Base-by-base conservation (phyloP, 441 rosid species). In the Monsonia emarginata region DNA sequence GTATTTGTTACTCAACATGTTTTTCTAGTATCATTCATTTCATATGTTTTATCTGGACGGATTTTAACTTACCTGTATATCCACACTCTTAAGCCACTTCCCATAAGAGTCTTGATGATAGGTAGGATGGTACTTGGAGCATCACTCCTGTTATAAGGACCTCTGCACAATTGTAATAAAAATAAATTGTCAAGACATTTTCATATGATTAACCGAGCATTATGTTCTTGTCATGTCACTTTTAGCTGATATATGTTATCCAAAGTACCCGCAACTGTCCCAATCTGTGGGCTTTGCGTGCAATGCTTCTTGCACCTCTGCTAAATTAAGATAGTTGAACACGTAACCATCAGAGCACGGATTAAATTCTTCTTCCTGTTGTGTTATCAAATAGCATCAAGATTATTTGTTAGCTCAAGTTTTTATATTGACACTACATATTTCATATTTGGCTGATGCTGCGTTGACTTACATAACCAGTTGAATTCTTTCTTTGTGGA, bases 261-360 rank as follows among this genome's bases (percentile, higher is more conserved):
- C n/a, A 50, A 2, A 61, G 0, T 62, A 65, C 74, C 74, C 65
- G 72, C 76, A 71, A 6, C 16, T 1, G 25, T 3, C 2, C 76
- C 76, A 69, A 5, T 40, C 6, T 1, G 62, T 50, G 16, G 31
- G 46, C 18, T 32, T 67, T 22, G 69, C 76, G 66, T 71, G 78
- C 16, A 76, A 56, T 0, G 82, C 72, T 10, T 9, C 26, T 22
- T 76, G 82, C 63, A 79, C 80, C 32, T 68, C 76, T 57, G 58
- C 3, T 7, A 8, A 61, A 25, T 79, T 68, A 16, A 79, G 75
- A 42, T 70, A 73, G n/a, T 75, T 46, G 7, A 16, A 0, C 63
- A 66, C 67, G n/a, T 73, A 71, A 5, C 2, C 0, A 1, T 68
- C 62, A 3, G 48, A 28, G 48, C 77, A 75, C 1, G 77, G 79